Evolutionary conservation across 768 basidiomycete genomes (phyloP), one percentile per base, ranked within the genome.

Genomic region (Rhizopogon salebrosus): DNA sequence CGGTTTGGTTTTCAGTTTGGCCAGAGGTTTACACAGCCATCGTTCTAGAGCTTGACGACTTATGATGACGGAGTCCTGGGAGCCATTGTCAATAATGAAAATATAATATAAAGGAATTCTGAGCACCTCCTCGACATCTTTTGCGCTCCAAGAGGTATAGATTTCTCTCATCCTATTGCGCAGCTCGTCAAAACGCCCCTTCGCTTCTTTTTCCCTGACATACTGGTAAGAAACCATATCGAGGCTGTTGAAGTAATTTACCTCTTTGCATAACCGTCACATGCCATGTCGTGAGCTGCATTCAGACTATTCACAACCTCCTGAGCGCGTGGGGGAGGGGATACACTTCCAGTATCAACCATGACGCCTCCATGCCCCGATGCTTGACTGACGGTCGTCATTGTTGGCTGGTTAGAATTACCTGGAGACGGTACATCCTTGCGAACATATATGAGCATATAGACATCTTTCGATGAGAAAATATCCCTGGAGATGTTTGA

Each of bases 391-490:
- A 56, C 49, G 58, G 60, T 49, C 53, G 54, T 54, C 53, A 56
- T 57, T 37, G 51, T 37, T 41, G 52, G 57, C 54, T 59, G 56
- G 57, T 41, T 24, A 51, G 38, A 18, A 2, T 52, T 51, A 48
- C 56, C 55, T 45, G 56, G 18, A 36, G 51, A 42, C 34, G 41
- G 40, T 18, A 59, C 52, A 26, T 68, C 61, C 57, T 73, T 76
- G 10, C 82, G 80, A 35, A 81, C 79, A 68, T 98, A 98, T 50
- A 98, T 85, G 29, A 98, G 78, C 93, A 98, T 95, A 69, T 98
- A 97, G 6, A 92, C 92, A 60, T 97, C 92, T 69, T 80, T 88
- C 2, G 92, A 93, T 2, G 80, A 75, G 57, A 68, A 68, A 38
- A 88, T 76, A 36, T 75, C 72, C 54, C 78, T 80, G 59, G 49